These are phyloP conservation scores for Wickerhamomyces mucosus DNA, from an alignment of 805 yeast genomes.

Conservation along the genomic window DNA sequence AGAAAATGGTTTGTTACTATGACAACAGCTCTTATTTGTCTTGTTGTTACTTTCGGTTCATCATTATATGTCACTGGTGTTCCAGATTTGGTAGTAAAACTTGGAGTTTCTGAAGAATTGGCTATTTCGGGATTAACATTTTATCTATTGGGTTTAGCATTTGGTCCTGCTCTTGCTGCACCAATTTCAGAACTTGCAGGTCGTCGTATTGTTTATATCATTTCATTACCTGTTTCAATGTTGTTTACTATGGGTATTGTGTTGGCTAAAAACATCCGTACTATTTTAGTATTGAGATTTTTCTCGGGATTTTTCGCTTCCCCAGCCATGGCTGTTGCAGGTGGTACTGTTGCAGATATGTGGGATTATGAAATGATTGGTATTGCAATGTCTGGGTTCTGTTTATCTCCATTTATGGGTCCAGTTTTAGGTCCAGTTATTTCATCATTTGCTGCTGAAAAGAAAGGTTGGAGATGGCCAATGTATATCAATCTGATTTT, in stretches of 20 bases:
- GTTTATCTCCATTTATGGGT: conserved; percentile 73
- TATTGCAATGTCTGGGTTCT: conserved; percentile 68
- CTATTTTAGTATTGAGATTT: conserved; percentile 59
- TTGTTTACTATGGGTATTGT: conserved; percentile 70
- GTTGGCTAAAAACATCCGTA: conserved; percentile 47
- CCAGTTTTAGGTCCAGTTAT: conserved; percentile 71
- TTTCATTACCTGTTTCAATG: conserved; percentile 57
- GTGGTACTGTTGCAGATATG: conserved; percentile 74
- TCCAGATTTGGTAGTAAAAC: conserved; percentile 36
- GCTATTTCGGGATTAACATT: conserved; percentile 62
- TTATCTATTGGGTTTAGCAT: conserved; percentile 60
- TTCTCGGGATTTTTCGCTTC: conserved; percentile 70
- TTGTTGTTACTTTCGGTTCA: conserved; percentile 67
- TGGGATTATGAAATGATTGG: conserved; percentile 62
- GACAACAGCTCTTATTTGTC: conserved; percentile 54
- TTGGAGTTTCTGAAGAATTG: conserved; percentile 50
- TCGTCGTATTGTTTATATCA: conserved; percentile 48
- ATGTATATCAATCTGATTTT: conserved; percentile 66
- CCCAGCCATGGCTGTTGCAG: conserved; percentile 77
- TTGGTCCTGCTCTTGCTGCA: conserved; percentile 63
- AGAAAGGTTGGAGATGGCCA: conserved; percentile 62
- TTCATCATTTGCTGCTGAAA: conserved; percentile 58
- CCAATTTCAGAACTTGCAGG: conserved; percentile 67
- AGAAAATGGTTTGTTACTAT: conserved; percentile 61
- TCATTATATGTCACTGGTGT: conserved; percentile 63